Base-by-base conservation (phyloP, 177 flowering plant genomes). In the Vitis hybrid region DNA sequence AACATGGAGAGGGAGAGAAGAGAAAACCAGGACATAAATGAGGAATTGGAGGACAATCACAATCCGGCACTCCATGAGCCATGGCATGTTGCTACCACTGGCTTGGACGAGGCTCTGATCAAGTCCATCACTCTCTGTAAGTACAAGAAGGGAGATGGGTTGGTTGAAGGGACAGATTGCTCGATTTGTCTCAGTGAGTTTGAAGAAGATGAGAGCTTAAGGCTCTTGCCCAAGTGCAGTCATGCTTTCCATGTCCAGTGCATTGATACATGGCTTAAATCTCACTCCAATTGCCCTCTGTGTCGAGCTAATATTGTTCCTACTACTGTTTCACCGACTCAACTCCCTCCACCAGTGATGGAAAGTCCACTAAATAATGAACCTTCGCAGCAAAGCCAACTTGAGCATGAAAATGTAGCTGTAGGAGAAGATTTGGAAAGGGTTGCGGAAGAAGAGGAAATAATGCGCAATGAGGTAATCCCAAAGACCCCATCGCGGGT, bases 211-310 rank as follows among this genome's bases (percentile, higher is more conserved):
- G 95, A 92, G 70, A 86, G 75, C 48, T 24, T 92, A 6, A 82
- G 94, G 74, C 80, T 90, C 7, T 77, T 92, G 70, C 97, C 95
- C 2, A 92, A 92, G 75, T 92, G 97, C 66, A 83, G 87, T 52
- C 97, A 92, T 68, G 92, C 92, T 52, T 92, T 92, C 68, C 95
- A 92, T 76, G 80, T 90, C 52, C 70, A 75, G 0, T 92, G 95
- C 78, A 90, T 92, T 49, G 97, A 92, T 74, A 85, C 84, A 13
- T 92, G 97, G 97, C 84, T 92, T 32, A 81, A 75, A 69, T 83
- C 87, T 52, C 97, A 92, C 79, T 84, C 95, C 1, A 90, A 79
- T 75, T 92, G 97, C 65, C 97, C 97, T 3, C 70, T 92, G 7
- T 92, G 97, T 50, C 82, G 97, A 1, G 87, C 97, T 1, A 80